Conservation (phyloP, 345 rosid genomes). For the Leavenworthia alabamica region DNA sequence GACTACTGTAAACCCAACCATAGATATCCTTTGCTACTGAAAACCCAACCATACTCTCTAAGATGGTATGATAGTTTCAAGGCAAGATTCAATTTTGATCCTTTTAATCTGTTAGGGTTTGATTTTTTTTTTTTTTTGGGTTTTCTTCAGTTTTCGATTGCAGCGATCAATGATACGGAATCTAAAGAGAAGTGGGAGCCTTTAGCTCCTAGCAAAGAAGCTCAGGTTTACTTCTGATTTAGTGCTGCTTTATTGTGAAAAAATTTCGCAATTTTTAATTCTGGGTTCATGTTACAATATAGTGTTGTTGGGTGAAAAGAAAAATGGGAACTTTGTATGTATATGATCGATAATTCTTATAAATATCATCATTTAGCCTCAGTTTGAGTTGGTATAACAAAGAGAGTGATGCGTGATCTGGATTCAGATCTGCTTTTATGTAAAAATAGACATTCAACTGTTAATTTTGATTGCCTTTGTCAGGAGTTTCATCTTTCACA, state of each 20-base stretch:
- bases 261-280: no score
- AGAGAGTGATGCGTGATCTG: conserved; percentile 1
- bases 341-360: background rate
- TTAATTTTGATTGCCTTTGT: background rate
- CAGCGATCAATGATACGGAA: conserved; percentile 93
- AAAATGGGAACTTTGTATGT: background rate
- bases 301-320: background rate
- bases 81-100: background rate
- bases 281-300: background rate
- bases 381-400: background rate
- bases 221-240: conserved; percentile 53
- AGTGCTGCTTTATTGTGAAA: background rate
- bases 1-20: background rate
- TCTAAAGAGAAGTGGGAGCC: conserved; percentile 89
- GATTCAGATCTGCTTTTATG: background rate
- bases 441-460: background rate
- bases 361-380: background rate
- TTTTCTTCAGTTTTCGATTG: conserved; percentile 66
- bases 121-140: background rate
- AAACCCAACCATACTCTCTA: no score
- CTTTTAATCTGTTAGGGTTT: background rate
- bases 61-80: conserved; percentile 23
- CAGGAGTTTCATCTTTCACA: conserved; percentile 96
- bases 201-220: conserved; percentile 95
- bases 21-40: background rate